Evolutionary conservation across 805 yeast genomes (phyloP).

Genomic region (Suhomyces sp.): DNA sequence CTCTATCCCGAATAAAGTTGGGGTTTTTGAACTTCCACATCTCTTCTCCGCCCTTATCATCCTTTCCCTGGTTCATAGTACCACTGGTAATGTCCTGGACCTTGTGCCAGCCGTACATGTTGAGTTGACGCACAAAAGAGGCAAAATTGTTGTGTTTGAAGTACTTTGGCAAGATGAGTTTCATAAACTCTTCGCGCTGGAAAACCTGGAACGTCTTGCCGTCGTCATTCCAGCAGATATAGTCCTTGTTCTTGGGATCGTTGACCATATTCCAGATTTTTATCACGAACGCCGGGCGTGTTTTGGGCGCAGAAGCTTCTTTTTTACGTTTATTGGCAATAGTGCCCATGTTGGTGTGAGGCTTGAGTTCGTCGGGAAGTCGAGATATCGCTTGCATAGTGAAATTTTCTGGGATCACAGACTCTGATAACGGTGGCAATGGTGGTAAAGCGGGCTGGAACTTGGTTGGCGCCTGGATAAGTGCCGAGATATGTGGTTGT

Average conservation of each 20-base stretch:
- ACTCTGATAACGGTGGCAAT: constrained; percentile 28
- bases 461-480: constrained; percentile 5
- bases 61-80: constrained; percentile 42
- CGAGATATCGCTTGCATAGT: constrained; percentile 15
- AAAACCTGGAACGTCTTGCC: constrained; percentile 84
- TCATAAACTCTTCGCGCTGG: constrained; percentile 83
- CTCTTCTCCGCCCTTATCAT: constrained; percentile 61
- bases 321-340: constrained; percentile 25
- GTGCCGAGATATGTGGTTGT: neutral
- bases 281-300: constrained; percentile 86
- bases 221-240: constrained; percentile 80
- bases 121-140: constrained; percentile 90
- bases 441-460: constrained; percentile 22
- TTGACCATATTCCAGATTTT: constrained; percentile 96
- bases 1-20: constrained; percentile 69
- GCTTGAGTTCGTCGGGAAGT: constrained; percentile 2
- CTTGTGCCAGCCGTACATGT: constrained; percentile 99
- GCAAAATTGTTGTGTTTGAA: constrained; percentile 96
- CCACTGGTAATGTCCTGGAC: constrained; percentile 89
- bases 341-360: neutral
- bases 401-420: constrained; percentile 24
- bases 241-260: constrained; percentile 64
- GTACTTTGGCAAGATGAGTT: constrained; percentile 79
- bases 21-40: constrained; percentile 88
- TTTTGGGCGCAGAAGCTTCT: constrained; percentile 41